Conservation (phyloP, 352 stramenopile species). For the Blastocystis sp. region DNA sequence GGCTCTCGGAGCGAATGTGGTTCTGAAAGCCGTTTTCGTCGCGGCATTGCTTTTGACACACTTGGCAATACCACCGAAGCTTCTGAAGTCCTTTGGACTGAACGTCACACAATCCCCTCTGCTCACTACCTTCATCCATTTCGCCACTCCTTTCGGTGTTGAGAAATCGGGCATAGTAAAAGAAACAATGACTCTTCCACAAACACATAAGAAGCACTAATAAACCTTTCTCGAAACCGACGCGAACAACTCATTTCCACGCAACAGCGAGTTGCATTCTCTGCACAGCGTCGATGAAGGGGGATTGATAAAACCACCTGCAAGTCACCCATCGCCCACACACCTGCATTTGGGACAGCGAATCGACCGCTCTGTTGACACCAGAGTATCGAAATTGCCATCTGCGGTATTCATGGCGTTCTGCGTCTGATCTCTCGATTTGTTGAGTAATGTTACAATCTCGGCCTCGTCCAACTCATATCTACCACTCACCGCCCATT, state of each 20-base stretch:
- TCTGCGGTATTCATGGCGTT: background rate
- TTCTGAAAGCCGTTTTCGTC: conserved; percentile 99
- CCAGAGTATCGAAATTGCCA: background rate
- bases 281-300: conserved; percentile 20
- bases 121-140: conserved; percentile 51
- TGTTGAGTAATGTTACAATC: conserved; percentile 47
- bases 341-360: conserved; percentile 34
- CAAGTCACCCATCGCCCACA: too few relatives aligned
- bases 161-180: conserved; percentile 47
- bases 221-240: conserved; percentile 60
- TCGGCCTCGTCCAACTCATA: conserved; percentile 45
- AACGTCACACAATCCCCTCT: conserved; percentile 73
- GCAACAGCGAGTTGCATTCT: conserved; percentile 42
- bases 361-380: background rate
- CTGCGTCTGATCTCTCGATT: background rate
- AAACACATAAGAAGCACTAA: background rate
- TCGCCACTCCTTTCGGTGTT: conserved; percentile 35
- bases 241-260: background rate
- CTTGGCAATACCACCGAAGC: conserved; percentile 96
- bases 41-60: conserved; percentile 95
- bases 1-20: conserved; percentile 90
- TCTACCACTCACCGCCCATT: background rate
- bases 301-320: conserved; percentile 49
- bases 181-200: background rate
- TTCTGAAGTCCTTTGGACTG: conserved; percentile 93